A percentile compares a stretch with the other conserved stretches of the same genome.
phyloP scores from a whole-genome alignment of 352 stramenopile genomes.

The Aphanomyces astaci region DNA sequence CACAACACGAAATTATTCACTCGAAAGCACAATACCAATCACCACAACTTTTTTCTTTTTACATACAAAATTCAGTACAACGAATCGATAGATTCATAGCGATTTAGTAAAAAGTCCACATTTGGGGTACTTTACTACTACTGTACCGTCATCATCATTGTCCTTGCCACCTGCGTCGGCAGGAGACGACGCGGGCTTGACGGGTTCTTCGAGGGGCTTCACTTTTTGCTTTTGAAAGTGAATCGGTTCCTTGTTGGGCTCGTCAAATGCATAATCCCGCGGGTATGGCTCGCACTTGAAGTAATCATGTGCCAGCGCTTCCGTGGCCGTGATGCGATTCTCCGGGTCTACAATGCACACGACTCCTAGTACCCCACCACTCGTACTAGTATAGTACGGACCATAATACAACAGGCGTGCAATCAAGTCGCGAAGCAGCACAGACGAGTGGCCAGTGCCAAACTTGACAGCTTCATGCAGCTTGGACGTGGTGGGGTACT shows the following conservation, averaged over 20 bases:
- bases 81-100: no score
- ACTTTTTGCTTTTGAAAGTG: constrained; percentile 80
- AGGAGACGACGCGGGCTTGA: constrained; percentile 59
- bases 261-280: constrained; percentile 80
- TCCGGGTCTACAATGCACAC: constrained; percentile 65
- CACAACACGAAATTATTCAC: no score
- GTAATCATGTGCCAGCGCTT: constrained; percentile 90
- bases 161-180: constrained; percentile 37
- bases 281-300: constrained; percentile 82
- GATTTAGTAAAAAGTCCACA: no score
- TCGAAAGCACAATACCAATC: no score
- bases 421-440: constrained; percentile 68
- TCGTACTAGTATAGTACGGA: constrained; percentile 20
- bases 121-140: no score
- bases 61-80: no score
- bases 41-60: no score
- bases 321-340: constrained; percentile 83
- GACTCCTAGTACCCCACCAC: no score
- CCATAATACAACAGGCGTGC: constrained; percentile 76
- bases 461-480: constrained; percentile 83
- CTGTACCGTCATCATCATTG: constrained; percentile 23
- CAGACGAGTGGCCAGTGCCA: constrained; percentile 54
- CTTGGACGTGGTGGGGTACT: constrained; percentile 76
- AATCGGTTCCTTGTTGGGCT: constrained; percentile 78
- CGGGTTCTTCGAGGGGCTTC: constrained; percentile 62